Evolutionary conservation across 106 monocot species (phyloP), one percentile per base, ranked within the genome.

Genomic region (Posidonia australis): DNA sequence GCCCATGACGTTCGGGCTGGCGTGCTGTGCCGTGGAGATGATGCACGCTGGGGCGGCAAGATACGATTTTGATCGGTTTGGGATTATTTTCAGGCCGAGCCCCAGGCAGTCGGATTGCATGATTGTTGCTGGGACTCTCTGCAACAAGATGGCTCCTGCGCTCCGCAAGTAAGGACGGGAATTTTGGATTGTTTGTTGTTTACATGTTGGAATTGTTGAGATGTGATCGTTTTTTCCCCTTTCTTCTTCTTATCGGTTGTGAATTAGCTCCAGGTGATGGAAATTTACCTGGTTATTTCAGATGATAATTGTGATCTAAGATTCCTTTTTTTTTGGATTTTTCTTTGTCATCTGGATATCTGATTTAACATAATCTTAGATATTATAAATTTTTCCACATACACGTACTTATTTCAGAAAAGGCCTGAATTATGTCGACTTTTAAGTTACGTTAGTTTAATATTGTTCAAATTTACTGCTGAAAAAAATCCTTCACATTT

Each of bases 21-120:
- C 96, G 0, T 98, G 96, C 76, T 98, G 96, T 65, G 96, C 90
- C 14, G 96, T 98, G 12, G 96, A 98, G 87, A 98, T 98, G 96
- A 98, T 98, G 96, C 96, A 98, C 70, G 67, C 96, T 1, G 90
- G 96, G 1, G 96, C 96, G 3, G 68, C 90, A 1, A 75, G 96
- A 18, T 98, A 98, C 70, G 96, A 98, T 74, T 75, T 98, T 29
- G 96, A 98, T 66, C 80, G 96, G 0, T 98, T 98, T 47, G 96
- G 96, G 9, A 85, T 98, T 10, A 98, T 98, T 62, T 98, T 98
- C 73, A 77, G 96, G 44, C 96, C 96, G 13, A 90, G 90, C 60
- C 96, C 96, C 1, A 79, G 96, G 30, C 96, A 98, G 77, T 90
- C 96, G 25, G 96, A 98, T 60, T 98, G 96, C 70, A 98, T 98